A percentile compares a stretch with the other conserved stretches of the same genome.
Conservation (phyloP, 192 early-diverging fungal genomes). For the Mortierella hygrophila region DNA sequence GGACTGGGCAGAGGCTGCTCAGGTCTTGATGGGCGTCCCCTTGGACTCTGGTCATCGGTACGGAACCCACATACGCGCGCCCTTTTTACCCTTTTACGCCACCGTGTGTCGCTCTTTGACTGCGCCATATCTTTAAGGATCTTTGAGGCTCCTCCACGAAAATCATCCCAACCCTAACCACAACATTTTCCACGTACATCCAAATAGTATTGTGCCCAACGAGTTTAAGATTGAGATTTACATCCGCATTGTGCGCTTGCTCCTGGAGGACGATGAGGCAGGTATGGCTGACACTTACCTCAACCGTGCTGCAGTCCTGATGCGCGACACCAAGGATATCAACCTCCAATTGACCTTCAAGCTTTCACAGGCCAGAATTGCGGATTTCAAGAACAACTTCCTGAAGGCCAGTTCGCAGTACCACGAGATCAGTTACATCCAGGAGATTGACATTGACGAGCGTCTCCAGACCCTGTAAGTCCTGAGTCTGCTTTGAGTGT, state of each 20-base stretch:
- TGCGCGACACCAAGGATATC: conserved; percentile 67
- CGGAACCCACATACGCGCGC: background rate
- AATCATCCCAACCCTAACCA: background rate
- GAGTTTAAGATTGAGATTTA: conserved; percentile 85
- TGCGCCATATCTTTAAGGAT: conserved; percentile 5
- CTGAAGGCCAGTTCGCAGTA: conserved; percentile 88
- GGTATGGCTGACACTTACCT: conserved; percentile 85
- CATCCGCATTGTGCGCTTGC: conserved; percentile 85
- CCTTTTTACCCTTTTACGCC: conserved; percentile 10
- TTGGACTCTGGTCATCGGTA: conserved; percentile 91
- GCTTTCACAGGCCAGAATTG: conserved; percentile 83
- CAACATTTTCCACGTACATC: background rate
- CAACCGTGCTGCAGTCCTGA: conserved; percentile 83
- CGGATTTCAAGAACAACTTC: conserved; percentile 90
- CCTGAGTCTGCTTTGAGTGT: background rate
- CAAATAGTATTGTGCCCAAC: conserved; percentile 64
- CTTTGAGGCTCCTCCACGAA: conserved; percentile 2
- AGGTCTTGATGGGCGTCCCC: conserved; percentile 87
- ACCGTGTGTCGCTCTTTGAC: background rate
- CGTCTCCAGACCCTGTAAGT: conserved; percentile 69
- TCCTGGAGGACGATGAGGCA: conserved; percentile 88
- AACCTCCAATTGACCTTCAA: conserved; percentile 77
- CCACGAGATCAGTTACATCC: conserved; percentile 84
- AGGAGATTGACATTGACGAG: conserved; percentile 71
- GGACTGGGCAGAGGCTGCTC: conserved; percentile 89